Evolutionary conservation across 371 early-diverging fungal species (phyloP).

Genomic region (Rhizopus arrhizus): DNA sequence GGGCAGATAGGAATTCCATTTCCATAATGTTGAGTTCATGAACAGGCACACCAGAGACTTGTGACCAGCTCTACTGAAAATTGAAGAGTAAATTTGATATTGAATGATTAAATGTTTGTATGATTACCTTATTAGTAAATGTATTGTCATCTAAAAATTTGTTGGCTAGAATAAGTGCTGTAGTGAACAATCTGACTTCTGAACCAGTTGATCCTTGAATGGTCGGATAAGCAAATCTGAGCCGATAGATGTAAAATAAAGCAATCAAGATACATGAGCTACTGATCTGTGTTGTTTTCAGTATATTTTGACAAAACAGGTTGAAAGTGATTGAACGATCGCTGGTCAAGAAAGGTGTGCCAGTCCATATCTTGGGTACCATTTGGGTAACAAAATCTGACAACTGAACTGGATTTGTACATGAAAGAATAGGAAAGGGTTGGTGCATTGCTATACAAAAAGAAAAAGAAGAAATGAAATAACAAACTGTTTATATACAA

Average conservation of each 20-base stretch:
- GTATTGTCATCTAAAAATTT: conserved; percentile 72
- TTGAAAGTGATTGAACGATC: conserved; percentile 31
- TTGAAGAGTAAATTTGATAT: neutral
- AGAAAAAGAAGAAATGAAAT: conserved; percentile 9
- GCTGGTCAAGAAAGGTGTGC: conserved; percentile 26
- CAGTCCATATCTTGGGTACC: conserved; percentile 54
- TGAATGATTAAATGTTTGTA: neutral
- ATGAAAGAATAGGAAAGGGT: conserved; percentile 13
- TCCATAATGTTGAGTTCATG: conserved; percentile 72
- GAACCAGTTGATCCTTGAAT: conserved; percentile 49
- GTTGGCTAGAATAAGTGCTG: conserved; percentile 62
- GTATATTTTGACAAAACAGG: conserved; percentile 47
- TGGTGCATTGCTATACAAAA: neutral
- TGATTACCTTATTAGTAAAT: conserved; percentile 56
- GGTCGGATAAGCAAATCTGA: conserved; percentile 36
- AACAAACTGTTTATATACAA: neutral
- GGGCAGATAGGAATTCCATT: conserved; percentile 63
- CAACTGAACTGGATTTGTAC: conserved; percentile 34
- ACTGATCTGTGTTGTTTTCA: conserved; percentile 46
- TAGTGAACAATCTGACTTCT: conserved; percentile 64
- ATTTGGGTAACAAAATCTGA: conserved; percentile 49
- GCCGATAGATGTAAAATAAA: conserved; percentile 39
- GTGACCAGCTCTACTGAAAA: conserved; percentile 62
- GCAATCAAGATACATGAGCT: conserved; percentile 38
- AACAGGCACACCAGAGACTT: conserved; percentile 62